A percentile compares a stretch with the other conserved stretches of the same genome.
These are phyloP conservation scores for Drechslerella dactyloides DNA, from an alignment of 2,329 filamentous ascomycete species.

Conservation along the genomic window DNA sequence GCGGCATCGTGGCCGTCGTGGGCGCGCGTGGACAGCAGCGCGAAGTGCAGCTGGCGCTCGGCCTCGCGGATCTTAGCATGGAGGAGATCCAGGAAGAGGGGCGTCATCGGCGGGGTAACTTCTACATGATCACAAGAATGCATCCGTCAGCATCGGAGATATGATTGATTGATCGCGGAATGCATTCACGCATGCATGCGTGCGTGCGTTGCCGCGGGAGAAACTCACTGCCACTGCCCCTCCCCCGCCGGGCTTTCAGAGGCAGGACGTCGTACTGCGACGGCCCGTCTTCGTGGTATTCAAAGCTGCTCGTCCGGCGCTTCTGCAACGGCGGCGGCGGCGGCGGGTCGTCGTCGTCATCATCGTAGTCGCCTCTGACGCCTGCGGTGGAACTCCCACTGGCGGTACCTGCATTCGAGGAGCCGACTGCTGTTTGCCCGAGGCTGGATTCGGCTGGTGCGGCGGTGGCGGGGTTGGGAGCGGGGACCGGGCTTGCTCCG, in stretches of 20 bases:
- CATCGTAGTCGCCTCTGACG: constrained; percentile 1
- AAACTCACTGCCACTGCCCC: no score
- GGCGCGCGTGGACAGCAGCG: constrained; percentile 32
- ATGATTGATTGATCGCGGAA: not conserved
- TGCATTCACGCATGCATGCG: no score
- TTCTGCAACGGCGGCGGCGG: constrained; percentile 34
- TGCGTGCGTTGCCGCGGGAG: not conserved
- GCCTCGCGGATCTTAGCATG: constrained; percentile 44
- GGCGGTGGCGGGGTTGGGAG: not conserved
- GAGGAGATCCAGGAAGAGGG: constrained; percentile 40
- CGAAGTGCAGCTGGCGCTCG: constrained; percentile 47
- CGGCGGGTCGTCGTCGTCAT: not conserved
- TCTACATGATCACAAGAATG: not conserved
- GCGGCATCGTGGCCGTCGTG: constrained; percentile 43
- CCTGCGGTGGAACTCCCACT: not conserved
- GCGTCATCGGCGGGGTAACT: constrained; percentile 22
- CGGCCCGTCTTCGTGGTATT: constrained; percentile 41
- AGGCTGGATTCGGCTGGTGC: constrained; percentile 9
- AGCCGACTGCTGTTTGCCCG: not conserved
- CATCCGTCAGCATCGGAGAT: not conserved
- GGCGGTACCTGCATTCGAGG: constrained; percentile 14
- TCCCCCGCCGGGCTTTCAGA: constrained; percentile 19
- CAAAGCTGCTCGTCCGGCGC: constrained; percentile 45
- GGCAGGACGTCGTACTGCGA: constrained; percentile 45
- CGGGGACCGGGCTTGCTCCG: not conserved